phyloP scores from a whole-genome alignment of 441 rosid genomes.

The Bocquillonia castaneifolia region DNA sequence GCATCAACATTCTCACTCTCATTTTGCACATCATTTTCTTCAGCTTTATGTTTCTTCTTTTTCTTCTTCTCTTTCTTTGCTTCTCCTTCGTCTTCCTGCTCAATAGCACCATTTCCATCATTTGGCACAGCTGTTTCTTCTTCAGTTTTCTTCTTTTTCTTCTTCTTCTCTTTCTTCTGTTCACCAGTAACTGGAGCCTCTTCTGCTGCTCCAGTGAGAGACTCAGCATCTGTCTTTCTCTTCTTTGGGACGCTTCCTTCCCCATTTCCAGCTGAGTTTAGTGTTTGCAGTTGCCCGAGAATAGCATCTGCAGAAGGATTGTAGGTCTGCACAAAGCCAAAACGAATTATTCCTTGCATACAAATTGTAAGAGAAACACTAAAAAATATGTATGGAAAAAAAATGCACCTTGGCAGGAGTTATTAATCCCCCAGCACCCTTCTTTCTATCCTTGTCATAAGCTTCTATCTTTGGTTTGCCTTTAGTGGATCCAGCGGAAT shows the following conservation, averaged over 20 bases:
- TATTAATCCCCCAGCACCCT: constrained; percentile 55
- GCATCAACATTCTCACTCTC: constrained; percentile 25
- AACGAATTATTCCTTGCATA: not conserved
- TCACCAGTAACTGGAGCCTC: constrained; percentile 22
- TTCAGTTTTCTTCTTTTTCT: constrained; percentile 36
- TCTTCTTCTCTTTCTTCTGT: constrained; percentile 23
- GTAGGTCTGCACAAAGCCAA: constrained; percentile 48
- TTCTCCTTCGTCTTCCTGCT: constrained; percentile 33
- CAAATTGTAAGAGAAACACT: not conserved
- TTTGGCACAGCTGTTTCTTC: constrained; percentile 13
- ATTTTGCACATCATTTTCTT: constrained; percentile 19
- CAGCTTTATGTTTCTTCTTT: constrained; percentile 42
- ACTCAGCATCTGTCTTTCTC: constrained; percentile 25
- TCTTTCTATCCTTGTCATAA: constrained; percentile 75
- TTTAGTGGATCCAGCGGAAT: constrained; percentile 74
- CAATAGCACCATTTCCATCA: constrained; percentile 27
- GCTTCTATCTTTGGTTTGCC: constrained; percentile 90
- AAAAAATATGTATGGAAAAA: not conserved
- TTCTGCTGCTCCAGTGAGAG: constrained; percentile 7
- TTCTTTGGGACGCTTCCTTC: constrained; percentile 31
- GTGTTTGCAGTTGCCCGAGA: constrained; percentile 45
- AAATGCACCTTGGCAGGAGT: constrained; percentile 69
- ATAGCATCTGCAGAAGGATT: constrained; percentile 69
- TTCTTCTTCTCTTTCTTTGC: constrained; percentile 60
- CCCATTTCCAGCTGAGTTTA: constrained; percentile 25